Conservation (phyloP, 2,329 filamentous ascomycete genomes). For the Microdochium paspali region DNA sequence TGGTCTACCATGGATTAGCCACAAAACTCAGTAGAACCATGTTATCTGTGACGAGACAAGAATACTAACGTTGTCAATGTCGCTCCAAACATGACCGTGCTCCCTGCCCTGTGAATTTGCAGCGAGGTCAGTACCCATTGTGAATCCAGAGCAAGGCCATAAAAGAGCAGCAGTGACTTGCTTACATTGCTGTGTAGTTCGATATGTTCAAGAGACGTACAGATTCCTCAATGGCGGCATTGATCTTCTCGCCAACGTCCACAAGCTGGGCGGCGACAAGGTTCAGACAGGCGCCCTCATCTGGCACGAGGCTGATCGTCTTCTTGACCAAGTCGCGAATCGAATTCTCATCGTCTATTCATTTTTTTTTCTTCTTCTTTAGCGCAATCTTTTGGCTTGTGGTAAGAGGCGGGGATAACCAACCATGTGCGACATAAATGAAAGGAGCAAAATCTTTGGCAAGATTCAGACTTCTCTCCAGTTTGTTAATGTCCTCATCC, state of each 20-base stretch:
- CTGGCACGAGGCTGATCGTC: constrained; percentile 4
- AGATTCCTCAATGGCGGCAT: constrained; percentile 4
- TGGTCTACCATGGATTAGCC: constrained; percentile 9
- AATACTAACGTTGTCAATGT: too few relatives aligned
- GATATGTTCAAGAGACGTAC: constrained; percentile 2
- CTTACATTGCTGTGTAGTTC: neutral
- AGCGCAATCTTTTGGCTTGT: too few relatives aligned
- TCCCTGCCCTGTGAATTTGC: neutral
- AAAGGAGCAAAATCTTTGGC: constrained; percentile 7
- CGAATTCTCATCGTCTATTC: constrained; percentile 9
- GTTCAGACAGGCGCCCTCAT: neutral
- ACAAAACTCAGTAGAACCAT: constrained; percentile 5
- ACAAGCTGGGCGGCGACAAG: constrained; percentile 4
- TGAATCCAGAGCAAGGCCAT: neutral
- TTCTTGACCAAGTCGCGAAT: constrained; percentile 5
- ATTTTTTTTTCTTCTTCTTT: constrained; percentile 3
- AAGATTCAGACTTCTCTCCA: constrained; percentile 10
- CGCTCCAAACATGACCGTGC: neutral
- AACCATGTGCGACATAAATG: constrained; percentile 9
- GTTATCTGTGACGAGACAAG: neutral
- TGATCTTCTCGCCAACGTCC: constrained; percentile 4
- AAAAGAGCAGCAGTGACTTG: neutral
- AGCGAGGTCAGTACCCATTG: too few relatives aligned
- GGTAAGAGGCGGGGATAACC: constrained; percentile 1
- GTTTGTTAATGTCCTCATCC: constrained; percentile 11